Evolutionary conservation across 1,284 basidiomycete species (phyloP), one percentile per base, ranked within the genome.

Genomic region (Neonothopanus nambi): DNA sequence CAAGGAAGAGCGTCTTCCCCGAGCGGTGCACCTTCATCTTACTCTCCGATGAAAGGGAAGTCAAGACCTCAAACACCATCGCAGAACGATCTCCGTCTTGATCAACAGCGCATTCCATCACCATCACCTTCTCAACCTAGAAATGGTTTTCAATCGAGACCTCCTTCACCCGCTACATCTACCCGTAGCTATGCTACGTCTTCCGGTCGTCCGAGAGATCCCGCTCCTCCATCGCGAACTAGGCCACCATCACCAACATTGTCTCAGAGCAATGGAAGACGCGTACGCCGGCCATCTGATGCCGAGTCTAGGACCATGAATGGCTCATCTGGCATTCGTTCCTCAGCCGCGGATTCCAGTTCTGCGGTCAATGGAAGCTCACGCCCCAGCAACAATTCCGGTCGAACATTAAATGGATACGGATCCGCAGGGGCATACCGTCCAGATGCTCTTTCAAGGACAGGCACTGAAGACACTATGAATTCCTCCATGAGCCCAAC

Each of bases 141-240:
- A 45, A 57, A 60, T 46, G 62, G 61, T 20, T 50, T 63, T 5
- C 58, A 65, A 17, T 68, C 72, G 3, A 70, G 71, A 45, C 65
- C 74, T 5, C 62, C 67, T 24, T 75, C 74, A n/a, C 74, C 74
- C 26, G 65, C 61, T 17, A 62, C 61, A 54, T 66, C 66, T 26
- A 59, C 46, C 18, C 52, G 51, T 21, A 52, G 43, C 18, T 30
- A 52, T 39, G 51, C 21, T 24, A 46, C 51, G 18, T 45, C 44
- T 4, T 38, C 50, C 42, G 41, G 28, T 9, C 49, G 49, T 24
- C 35, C 45, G 18, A n/a, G n/a, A n/a, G n/a, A n/a, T n/a, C 30
- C 30, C 13, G 30, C 15, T 20, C 36, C 12, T 11, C 20, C 21
- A n/a, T 41, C 52, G 15, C 47, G 57, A 26, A 28, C 40, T 6